These are phyloP conservation scores for Cyphellophora attinorum DNA, from an alignment of 2,329 filamentous ascomycete genomes.

Conservation along the genomic window DNA sequence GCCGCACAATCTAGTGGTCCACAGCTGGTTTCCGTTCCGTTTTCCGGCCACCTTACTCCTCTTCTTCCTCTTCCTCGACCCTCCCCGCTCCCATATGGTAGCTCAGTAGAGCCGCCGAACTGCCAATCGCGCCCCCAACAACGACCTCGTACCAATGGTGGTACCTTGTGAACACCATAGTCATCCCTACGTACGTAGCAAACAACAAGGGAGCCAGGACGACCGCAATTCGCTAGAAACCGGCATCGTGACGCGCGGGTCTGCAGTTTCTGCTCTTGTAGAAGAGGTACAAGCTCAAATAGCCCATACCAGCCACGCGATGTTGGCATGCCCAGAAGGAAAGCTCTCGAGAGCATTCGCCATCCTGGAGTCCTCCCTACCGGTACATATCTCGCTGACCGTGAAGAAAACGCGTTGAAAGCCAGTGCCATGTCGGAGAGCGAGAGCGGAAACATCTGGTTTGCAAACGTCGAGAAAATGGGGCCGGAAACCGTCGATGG, in stretches of 20 bases:
- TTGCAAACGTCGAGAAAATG: slow-evolving; percentile 15
- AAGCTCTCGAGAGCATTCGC: slow-evolving; percentile 82
- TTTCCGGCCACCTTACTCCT: too few species aligned
- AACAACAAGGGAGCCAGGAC: slow-evolving; percentile 52
- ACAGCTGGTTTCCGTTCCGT: too few species aligned
- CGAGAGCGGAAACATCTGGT: slow-evolving; percentile 5
- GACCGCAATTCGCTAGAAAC: slow-evolving; percentile 37
- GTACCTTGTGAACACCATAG: slow-evolving; percentile 59
- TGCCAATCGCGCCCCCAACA: slow-evolving; percentile 51
- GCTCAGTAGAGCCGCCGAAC: slow-evolving; percentile 36
- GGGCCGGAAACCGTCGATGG: slow-evolving; percentile 14
- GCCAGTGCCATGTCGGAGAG: slow-evolving; percentile 5
- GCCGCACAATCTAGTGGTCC: too few species aligned
- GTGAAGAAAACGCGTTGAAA: slow-evolving; percentile 43
- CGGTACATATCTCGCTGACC: slow-evolving; percentile 59
- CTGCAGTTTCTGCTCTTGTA: slow-evolving; percentile 54
- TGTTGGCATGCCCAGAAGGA: slow-evolving; percentile 70
- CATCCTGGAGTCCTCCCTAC: slow-evolving; percentile 57
- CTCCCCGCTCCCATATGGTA: too few species aligned
- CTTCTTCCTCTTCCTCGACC: too few species aligned
- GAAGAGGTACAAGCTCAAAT: slow-evolving; percentile 59
- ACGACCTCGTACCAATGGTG: slow-evolving; percentile 64
- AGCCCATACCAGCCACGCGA: slow-evolving; percentile 71
- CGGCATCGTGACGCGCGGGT: slow-evolving; percentile 28
- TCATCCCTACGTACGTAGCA: slow-evolving; percentile 59